Evolutionary conservation across 2,329 filamentous ascomycete species (phyloP).

Genomic region (Fusarium hostae): DNA sequence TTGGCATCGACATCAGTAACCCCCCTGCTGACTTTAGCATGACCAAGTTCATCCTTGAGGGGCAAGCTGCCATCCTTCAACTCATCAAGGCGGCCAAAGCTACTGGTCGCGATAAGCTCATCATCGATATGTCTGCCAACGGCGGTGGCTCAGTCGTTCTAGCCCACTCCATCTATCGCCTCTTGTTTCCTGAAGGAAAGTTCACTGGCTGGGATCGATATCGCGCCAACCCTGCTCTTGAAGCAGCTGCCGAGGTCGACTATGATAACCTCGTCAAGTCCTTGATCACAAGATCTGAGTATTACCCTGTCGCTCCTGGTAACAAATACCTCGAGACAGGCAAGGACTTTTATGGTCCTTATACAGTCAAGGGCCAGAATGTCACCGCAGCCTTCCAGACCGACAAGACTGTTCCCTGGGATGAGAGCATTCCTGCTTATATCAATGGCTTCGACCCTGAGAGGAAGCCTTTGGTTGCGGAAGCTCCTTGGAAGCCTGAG

Average conservation of each 20-base stretch:
- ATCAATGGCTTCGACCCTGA: conserved; percentile 35
- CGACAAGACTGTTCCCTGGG: conserved; percentile 28
- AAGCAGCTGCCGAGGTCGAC: conserved; percentile 28
- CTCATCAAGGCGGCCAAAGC: conserved; percentile 35
- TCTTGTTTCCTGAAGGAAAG: conserved; percentile 38
- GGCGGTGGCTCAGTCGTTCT: conserved; percentile 38
- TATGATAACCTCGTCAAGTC: conserved; percentile 26
- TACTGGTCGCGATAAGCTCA: conserved; percentile 40
- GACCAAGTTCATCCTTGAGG: conserved; percentile 32
- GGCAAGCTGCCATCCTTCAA: conserved; percentile 26
- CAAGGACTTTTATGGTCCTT: conserved; percentile 39
- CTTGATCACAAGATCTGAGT: conserved; percentile 17
- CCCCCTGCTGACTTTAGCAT: neutral
- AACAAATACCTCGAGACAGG: conserved; percentile 30
- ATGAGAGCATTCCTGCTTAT: conserved; percentile 18
- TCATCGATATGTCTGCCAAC: conserved; percentile 41
- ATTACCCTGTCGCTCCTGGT: conserved; percentile 26
- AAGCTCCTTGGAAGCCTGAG: conserved; percentile 41
- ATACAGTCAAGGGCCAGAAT: conserved; percentile 33
- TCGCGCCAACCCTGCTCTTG: conserved; percentile 37
- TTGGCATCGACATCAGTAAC: conserved; percentile 7
- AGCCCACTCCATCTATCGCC: conserved; percentile 34
- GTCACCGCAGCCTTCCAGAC: conserved; percentile 36
- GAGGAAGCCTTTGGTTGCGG: conserved; percentile 15
- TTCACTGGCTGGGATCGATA: conserved; percentile 35